Evolutionary conservation across 192 early-diverging fungal genomes (phyloP).

Genomic region (Thamnidium elegans): DNA sequence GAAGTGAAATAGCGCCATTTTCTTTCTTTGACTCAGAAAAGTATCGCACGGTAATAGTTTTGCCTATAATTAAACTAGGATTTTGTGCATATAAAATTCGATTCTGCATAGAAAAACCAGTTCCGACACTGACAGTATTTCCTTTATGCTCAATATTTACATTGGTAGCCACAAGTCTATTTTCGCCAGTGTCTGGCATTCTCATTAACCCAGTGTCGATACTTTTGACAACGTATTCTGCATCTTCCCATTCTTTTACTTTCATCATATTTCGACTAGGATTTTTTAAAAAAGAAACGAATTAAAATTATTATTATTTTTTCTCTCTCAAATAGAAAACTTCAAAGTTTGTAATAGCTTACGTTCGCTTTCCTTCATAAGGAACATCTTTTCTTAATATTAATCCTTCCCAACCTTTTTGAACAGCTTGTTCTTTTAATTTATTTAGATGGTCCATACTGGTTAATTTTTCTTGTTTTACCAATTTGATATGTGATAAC

Average conservation of each 20-base stretch:
- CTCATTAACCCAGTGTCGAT: slow-evolving; percentile 45
- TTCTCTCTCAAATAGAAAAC: background rate
- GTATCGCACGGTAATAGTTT: slow-evolving; percentile 49
- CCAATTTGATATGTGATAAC: slow-evolving; percentile 2
- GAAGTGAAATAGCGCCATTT: slow-evolving; percentile 29
- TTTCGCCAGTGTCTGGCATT: slow-evolving; percentile 36
- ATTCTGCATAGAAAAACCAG: slow-evolving; percentile 46
- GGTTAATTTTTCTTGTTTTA: slow-evolving; percentile 31
- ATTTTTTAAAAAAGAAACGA: background rate
- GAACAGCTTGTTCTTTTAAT: slow-evolving; percentile 23
- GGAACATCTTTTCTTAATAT: slow-evolving; percentile 45
- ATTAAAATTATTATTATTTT: background rate
- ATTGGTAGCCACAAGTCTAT: slow-evolving; percentile 36
- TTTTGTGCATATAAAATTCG: slow-evolving; percentile 41
- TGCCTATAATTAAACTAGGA: slow-evolving; percentile 48
- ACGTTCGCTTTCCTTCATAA: slow-evolving; percentile 56
- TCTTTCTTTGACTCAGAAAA: slow-evolving; percentile 45
- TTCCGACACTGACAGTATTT: slow-evolving; percentile 50
- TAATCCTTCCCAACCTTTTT: slow-evolving; percentile 54
- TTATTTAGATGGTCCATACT: slow-evolving; percentile 32
- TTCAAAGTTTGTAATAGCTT: background rate
- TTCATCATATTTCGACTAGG: slow-evolving; percentile 47
- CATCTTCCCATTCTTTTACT: slow-evolving; percentile 53
- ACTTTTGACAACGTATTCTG: slow-evolving; percentile 45
- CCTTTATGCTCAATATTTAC: slow-evolving; percentile 47